These are phyloP conservation scores for Larix sibirica DNA, from an alignment of 83 land plant genomes.

Conservation along the genomic window DNA sequence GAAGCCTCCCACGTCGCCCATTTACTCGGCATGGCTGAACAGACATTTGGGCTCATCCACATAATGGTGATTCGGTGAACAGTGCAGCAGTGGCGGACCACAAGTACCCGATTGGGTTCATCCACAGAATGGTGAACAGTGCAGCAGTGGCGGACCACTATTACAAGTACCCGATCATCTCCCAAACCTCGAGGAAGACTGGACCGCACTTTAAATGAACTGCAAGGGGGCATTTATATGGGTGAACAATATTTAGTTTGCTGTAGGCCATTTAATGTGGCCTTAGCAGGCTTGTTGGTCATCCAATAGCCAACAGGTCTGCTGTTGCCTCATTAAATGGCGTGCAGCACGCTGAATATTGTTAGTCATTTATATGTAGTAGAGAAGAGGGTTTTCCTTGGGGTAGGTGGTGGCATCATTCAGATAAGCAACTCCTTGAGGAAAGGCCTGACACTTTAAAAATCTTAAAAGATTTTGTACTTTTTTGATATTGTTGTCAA, in stretches of 20 bases:
- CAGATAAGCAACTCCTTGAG: no score
- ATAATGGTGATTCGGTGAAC: conserved; percentile 53
- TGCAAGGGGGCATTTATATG: conserved; percentile 26
- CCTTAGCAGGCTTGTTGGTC: no score
- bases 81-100: conserved; percentile 28
- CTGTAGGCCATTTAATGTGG: no score
- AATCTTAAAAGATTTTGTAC: no score
- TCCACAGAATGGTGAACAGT: conserved; percentile 49
- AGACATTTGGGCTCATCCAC: conserved; percentile 36
- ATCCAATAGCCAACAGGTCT: no score
- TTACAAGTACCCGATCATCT: conserved; percentile 19
- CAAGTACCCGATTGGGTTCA: conserved; percentile 24
- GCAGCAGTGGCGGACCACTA: conserved; percentile 28
- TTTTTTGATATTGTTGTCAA: no score
- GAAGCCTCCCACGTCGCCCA: conserved; percentile 40
- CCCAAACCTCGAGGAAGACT: conserved; percentile 42
- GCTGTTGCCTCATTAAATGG: no score
- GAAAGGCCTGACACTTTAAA: no score
- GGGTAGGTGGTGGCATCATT: conserved; percentile 18
- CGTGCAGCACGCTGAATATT: no score
- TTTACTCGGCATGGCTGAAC: conserved; percentile 68
- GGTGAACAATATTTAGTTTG: no score
- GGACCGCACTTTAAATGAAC: conserved; percentile 46
- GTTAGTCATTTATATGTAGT: conserved; percentile 23
- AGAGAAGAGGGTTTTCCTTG: conserved; percentile 20